Evolutionary conservation across 306 rosid genomes (phyloP).

Genomic region (Rubus idaeus): DNA sequence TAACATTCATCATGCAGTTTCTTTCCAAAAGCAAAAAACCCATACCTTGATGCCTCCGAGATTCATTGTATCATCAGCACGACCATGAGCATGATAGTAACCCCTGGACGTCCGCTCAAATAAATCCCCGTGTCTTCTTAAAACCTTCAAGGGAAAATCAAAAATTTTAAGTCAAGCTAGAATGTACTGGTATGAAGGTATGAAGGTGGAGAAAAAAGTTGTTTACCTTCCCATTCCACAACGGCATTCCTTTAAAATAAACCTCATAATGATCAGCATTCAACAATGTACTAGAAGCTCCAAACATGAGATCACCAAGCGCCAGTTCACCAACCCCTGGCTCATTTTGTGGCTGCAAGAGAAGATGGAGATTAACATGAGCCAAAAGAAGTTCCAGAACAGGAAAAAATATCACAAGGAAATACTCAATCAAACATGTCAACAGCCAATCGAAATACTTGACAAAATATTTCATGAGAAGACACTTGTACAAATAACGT

Average conservation of each 20-base stretch:
- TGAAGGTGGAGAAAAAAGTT: slow-evolving; percentile 24
- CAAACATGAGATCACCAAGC: slow-evolving; percentile 79
- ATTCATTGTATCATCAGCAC: slow-evolving; percentile 98
- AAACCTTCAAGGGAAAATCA: slow-evolving; percentile 48
- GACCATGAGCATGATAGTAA: slow-evolving; percentile 93
- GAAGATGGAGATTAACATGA: slow-evolving; percentile 9
- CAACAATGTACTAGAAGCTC: slow-evolving; percentile 72
- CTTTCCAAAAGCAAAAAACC: slow-evolving; percentile 9
- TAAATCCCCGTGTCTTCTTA: slow-evolving; percentile 93
- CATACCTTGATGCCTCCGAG: slow-evolving; percentile 96
- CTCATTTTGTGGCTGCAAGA: slow-evolving; percentile 58
- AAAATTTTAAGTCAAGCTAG: slow-evolving; percentile 6
- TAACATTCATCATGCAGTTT: not conserved
- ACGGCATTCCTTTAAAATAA: slow-evolving; percentile 90
- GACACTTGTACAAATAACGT: not conserved
- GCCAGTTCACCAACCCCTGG: slow-evolving; percentile 97
- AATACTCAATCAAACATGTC: not conserved
- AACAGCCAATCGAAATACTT: not conserved
- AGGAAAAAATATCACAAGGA: not conserved
- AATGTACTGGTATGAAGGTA: not conserved
- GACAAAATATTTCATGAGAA: not conserved
- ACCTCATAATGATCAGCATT: slow-evolving; percentile 84
- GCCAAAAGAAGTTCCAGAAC: slow-evolving; percentile 13
- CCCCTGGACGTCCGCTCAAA: slow-evolving; percentile 78
- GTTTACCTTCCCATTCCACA: slow-evolving; percentile 73